These are phyloP conservation scores for Acanthamoeba triangularis DNA, from an alignment of 208 protist genomes.

Conservation along the genomic window DNA sequence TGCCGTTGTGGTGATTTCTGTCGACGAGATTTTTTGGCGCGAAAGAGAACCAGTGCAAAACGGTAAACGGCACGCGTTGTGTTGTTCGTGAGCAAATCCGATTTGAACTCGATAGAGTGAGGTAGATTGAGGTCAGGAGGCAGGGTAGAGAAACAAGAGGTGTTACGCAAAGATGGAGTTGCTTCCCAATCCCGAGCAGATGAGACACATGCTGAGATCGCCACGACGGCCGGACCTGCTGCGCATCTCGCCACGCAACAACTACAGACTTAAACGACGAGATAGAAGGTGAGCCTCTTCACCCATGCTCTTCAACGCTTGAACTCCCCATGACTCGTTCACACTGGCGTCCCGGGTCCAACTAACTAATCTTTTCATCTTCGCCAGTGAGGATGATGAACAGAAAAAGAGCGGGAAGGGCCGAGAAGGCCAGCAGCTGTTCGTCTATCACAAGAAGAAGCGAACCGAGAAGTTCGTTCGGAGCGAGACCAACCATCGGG, in stretches of 20 bases:
- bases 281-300: neutral
- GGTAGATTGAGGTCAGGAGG: too few relatives aligned
- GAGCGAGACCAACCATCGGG: constrained; percentile 27
- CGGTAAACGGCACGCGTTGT: neutral
- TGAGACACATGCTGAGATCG: neutral
- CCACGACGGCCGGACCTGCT: neutral
- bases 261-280: constrained; percentile 14
- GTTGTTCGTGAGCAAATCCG: neutral
- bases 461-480: constrained; percentile 30
- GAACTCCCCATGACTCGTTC: too few relatives aligned
- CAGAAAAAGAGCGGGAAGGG: neutral
- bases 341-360: too few relatives aligned
- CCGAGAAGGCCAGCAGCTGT: too few relatives aligned
- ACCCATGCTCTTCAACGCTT: too few relatives aligned
- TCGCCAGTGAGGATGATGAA: neutral
- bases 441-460: constrained; percentile 58
- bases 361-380: neutral
- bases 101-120: too few relatives aligned
- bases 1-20: too few relatives aligned
- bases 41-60: neutral
- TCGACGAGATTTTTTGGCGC: neutral
- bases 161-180: constrained; percentile 19
- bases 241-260: neutral
- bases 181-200: constrained; percentile 7
- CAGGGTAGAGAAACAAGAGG: neutral